These are phyloP conservation scores for Bretschneidera sinensis DNA, from an alignment of 345 rosid species.

Conservation along the genomic window DNA sequence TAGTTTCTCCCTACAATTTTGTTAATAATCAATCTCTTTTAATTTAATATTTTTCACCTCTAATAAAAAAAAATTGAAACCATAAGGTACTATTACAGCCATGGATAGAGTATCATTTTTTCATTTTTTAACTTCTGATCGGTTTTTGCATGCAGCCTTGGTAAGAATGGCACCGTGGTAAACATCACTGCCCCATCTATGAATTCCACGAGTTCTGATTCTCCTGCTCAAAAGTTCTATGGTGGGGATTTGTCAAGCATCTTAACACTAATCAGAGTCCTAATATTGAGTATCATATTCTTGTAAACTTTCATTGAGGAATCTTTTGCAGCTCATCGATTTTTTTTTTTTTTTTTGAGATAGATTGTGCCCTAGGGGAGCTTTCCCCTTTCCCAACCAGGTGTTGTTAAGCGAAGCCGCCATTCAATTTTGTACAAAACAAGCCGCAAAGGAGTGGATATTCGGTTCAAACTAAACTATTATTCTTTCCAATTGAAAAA, in stretches of 20 bases:
- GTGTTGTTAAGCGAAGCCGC: background rate
- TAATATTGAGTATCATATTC: conserved; percentile 33
- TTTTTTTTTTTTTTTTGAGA: no score
- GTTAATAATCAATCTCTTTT: background rate
- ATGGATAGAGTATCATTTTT: background rate
- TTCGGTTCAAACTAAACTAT: background rate
- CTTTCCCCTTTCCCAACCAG: background rate
- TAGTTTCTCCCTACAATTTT: background rate
- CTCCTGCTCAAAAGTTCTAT: conserved; percentile 14
- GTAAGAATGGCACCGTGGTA: conserved; percentile 51
- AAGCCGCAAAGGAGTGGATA: background rate
- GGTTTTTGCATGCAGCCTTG: conserved; percentile 31
- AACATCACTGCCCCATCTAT: conserved; percentile 70
- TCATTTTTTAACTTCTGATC: background rate
- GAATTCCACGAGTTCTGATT: conserved; percentile 48
- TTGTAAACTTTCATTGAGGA: conserved; percentile 22
- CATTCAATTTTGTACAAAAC: conserved; percentile 5
- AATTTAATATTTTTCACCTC: background rate
- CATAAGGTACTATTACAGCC: no score
- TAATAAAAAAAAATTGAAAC: conserved; percentile 1
- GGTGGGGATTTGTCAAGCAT: conserved; percentile 25
- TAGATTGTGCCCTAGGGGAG: background rate
- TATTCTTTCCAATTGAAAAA: no score
- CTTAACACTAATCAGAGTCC: conserved; percentile 24
- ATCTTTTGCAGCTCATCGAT: background rate